These are phyloP conservation scores for Phaffia rhodozyma DNA, from an alignment of 1,284 basidiomycete genomes.

Conservation along the genomic window DNA sequence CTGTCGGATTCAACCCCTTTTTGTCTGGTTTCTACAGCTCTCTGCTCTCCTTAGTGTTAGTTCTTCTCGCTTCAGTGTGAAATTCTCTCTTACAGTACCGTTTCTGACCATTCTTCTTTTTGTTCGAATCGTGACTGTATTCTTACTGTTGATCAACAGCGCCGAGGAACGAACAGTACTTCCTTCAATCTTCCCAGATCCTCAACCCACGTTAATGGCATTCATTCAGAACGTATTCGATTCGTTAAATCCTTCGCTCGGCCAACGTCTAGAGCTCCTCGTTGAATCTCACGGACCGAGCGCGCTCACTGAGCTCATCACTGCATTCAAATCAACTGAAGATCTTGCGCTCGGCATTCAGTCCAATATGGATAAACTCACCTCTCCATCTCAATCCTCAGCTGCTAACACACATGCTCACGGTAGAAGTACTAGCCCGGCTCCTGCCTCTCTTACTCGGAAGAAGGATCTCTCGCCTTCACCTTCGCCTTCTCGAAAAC, in stretches of 20 bases:
- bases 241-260: slow-evolving; percentile 60
- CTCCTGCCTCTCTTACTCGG: too few species aligned
- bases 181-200: slow-evolving; percentile 60
- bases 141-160: slow-evolving; percentile 52
- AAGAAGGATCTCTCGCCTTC: background rate
- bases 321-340: slow-evolving; percentile 58
- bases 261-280: slow-evolving; percentile 58
- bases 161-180: slow-evolving; percentile 60
- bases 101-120: slow-evolving; percentile 47
- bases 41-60: background rate
- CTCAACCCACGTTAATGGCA: slow-evolving; percentile 55
- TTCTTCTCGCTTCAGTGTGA: too few species aligned
- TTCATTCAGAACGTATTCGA: slow-evolving; percentile 71
- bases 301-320: slow-evolving; percentile 57
- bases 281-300: slow-evolving; percentile 50
- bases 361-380: slow-evolving; percentile 57
- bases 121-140: background rate
- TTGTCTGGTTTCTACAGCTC: background rate
- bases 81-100: slow-evolving; percentile 40
- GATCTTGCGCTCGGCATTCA: slow-evolving; percentile 61
- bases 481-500: background rate
- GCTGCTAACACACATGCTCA: background rate
- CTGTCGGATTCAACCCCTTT: background rate
- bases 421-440: too few species aligned
- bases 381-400: slow-evolving; percentile 17